Conservation (phyloP, 768 basidiomycete genomes). For the Hygrophorus pudorinus region DNA sequence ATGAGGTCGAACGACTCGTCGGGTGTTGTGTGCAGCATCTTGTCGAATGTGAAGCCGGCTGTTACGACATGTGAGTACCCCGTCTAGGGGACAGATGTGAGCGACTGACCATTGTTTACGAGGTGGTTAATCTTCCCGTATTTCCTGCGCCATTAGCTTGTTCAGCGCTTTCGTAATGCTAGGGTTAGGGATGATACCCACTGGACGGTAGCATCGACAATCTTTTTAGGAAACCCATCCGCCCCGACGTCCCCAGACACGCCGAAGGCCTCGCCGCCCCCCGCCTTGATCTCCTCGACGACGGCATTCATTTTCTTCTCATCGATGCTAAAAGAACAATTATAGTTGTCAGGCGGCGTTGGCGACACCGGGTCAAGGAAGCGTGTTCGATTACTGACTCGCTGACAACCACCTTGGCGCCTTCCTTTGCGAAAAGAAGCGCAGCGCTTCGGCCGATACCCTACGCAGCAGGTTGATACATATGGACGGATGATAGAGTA, state of each 20-base stretch:
- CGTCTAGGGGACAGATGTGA: background rate
- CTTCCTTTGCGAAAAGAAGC: conserved; percentile 72
- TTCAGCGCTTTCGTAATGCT: too few relatives aligned
- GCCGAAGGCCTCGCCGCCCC: conserved; percentile 64
- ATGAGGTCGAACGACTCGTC: conserved; percentile 80
- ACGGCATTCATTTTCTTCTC: conserved; percentile 56
- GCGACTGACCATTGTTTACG: conserved; percentile 58
- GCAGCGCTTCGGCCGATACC: conserved; percentile 74
- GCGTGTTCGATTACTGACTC: conserved; percentile 38
- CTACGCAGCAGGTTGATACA: conserved; percentile 23
- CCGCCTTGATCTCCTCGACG: conserved; percentile 60
- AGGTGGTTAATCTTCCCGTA: conserved; percentile 85
- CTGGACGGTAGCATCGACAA: conserved; percentile 69
- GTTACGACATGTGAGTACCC: conserved; percentile 1
- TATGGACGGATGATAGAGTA: background rate
- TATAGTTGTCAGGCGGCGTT: background rate
- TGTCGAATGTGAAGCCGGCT: conserved; percentile 77
- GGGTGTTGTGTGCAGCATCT: conserved; percentile 81
- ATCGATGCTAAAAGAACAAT: conserved; percentile 45
- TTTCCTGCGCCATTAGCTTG: conserved; percentile 30
- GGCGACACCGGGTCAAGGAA: background rate
- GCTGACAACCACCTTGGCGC: conserved; percentile 78
- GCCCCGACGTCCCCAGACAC: conserved; percentile 77
- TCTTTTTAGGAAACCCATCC: conserved; percentile 72
- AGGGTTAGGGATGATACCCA: conserved; percentile 26